A percentile compares a stretch with the other conserved stretches of the same genome.
These are phyloP conservation scores for Wolfiporia cocos DNA, from an alignment of 1,284 basidiomycete genomes.

Conservation along the genomic window DNA sequence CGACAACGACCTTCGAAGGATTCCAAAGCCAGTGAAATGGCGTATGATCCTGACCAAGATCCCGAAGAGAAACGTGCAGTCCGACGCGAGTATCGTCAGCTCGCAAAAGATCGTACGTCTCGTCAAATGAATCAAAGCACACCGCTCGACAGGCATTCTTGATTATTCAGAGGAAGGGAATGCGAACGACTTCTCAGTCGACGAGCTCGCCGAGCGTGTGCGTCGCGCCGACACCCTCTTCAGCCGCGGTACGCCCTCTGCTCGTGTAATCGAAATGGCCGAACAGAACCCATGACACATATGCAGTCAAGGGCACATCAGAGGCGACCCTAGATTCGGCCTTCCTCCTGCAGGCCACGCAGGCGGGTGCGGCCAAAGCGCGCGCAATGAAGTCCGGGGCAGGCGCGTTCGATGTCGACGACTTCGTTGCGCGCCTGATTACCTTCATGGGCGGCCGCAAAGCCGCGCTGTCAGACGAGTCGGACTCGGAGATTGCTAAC, in stretches of 20 bases:
- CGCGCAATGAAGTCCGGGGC: conserved; percentile 81
- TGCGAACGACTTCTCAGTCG: conserved; percentile 49
- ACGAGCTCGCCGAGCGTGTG: conserved; percentile 49
- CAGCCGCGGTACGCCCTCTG: conserved; percentile 39
- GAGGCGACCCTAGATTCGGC: conserved; percentile 78
- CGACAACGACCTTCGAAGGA: too few species aligned
- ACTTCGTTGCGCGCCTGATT: conserved; percentile 70
- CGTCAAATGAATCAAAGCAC: neutral
- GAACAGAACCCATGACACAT: neutral
- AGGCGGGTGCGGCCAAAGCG: conserved; percentile 71
- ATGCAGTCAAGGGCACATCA: conserved; percentile 68
- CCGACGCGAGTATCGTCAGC: conserved; percentile 62
- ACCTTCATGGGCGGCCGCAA: conserved; percentile 67
- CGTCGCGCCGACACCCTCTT: conserved; percentile 55
- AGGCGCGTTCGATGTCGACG: conserved; percentile 79
- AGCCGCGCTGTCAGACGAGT: conserved; percentile 22
- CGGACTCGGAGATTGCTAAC: conserved; percentile 25
- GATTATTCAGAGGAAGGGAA: conserved; percentile 17
- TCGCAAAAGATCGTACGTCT: conserved; percentile 55
- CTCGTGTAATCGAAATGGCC: conserved; percentile 2
- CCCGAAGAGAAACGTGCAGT: conserved; percentile 67
- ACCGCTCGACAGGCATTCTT: neutral
- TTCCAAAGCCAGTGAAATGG: neutral
- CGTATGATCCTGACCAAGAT: conserved; percentile 58
- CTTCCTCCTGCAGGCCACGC: conserved; percentile 65